phyloP scores from a whole-genome alignment of 108 stramenopile genomes.

The Epithemia pelagica region DNA sequence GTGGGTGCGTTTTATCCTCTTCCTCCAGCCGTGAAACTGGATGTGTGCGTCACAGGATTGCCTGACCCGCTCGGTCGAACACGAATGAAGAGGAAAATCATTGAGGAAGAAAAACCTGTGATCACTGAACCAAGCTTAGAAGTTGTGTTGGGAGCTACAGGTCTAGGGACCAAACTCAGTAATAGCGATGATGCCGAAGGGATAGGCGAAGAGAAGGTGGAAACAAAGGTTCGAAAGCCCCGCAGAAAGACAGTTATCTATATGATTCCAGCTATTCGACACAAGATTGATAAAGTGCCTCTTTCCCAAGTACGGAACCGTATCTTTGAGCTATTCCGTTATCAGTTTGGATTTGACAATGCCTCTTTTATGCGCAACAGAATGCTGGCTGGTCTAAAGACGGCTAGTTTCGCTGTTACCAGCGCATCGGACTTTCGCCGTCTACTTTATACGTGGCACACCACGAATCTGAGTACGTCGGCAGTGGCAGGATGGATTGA shows the following conservation, averaged over 20 bases:
- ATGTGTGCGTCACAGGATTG: conserved; percentile 7
- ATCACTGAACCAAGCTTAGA: not conserved
- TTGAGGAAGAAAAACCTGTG: not conserved
- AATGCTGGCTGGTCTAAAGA: conserved; percentile 72
- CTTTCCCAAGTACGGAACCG: conserved; percentile 63
- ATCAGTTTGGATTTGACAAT: conserved; percentile 80
- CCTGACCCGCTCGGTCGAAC: conserved; percentile 48
- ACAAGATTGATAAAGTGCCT: conserved; percentile 57
- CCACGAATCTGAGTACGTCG: conserved; percentile 57
- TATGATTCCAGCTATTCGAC: conserved; percentile 24
- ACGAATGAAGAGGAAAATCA: conserved; percentile 21
- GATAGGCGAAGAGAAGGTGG: conserved; percentile 3
- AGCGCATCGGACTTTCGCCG: conserved; percentile 61
- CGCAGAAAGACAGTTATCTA: conserved; percentile 1
- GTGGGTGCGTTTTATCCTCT: conserved; percentile 69
- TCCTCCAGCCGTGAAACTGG: conserved; percentile 31
- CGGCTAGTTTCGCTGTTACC: conserved; percentile 71
- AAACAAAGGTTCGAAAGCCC: not conserved
- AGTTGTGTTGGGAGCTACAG: not conserved
- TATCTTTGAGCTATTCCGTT: conserved; percentile 57
- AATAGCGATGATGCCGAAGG: not conserved
- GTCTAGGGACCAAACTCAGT: not conserved
- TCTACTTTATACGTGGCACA: conserved; percentile 57
- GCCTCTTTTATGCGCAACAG: conserved; percentile 79
- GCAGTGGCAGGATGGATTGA: conserved; percentile 55